Evolutionary conservation across 2,329 filamentous ascomycete species (phyloP).

Genomic region (Chaetomium sp.): DNA sequence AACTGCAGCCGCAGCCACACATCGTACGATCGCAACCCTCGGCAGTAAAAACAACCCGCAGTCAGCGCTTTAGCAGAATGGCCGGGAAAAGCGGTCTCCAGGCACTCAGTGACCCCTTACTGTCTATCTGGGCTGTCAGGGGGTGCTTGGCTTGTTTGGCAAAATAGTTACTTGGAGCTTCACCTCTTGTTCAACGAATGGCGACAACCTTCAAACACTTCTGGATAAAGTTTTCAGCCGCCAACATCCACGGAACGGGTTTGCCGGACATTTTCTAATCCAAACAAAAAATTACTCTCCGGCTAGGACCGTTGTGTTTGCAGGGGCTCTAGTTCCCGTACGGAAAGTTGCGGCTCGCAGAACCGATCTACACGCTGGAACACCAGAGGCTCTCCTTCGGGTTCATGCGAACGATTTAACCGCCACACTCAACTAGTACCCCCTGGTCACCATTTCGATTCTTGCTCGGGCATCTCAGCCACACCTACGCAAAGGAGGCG

Average conservation of each 20-base stretch:
- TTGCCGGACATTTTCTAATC: background rate
- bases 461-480: background rate
- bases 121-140: no score
- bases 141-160: conserved; percentile 1
- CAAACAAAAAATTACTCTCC: background rate
- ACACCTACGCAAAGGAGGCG: conserved; percentile 9
- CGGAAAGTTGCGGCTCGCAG: conserved; percentile 7
- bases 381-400: conserved; percentile 9
- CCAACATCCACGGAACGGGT: background rate
- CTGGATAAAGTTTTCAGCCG: conserved; percentile 10
- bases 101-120: no score
- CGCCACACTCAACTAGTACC: conserved; percentile 12
- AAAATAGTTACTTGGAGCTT: conserved; percentile 5
- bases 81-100: no score
- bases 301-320: background rate
- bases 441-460: background rate
- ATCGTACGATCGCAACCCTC: no score
- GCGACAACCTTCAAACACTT: conserved; percentile 17
- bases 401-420: conserved; percentile 24
- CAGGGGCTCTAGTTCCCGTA: background rate
- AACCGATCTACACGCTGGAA: conserved; percentile 25
- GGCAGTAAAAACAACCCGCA: no score
- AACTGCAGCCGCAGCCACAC: no score
- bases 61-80: no score
- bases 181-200: background rate